Evolutionary conservation across 805 yeast genomes (phyloP), one percentile per base, ranked within the genome.

Genomic region (Wickerhamomyces mucosus): DNA sequence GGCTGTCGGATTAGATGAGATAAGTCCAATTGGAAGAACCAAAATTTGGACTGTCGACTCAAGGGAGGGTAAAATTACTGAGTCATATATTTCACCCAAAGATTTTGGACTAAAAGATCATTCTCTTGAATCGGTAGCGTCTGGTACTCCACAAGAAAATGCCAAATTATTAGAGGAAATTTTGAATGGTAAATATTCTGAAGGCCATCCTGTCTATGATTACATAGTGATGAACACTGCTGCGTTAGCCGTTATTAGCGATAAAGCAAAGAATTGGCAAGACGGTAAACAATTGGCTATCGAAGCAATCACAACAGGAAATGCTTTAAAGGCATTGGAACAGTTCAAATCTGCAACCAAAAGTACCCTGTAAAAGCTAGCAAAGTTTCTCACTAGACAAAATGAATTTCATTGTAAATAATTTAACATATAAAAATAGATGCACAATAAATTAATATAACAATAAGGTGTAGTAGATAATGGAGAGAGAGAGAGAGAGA

Each of bases 211-310:
- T 4, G 58, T 88, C 12, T 75, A 78, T 31, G 96, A 92, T 57
- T 92, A 88, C 58, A 92, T 92, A n/a, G 55, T 89, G 35, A 57
- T 92, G 68, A 92, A 92, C 55, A 68, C 94, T 15, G 88, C 88
- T 4, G 95, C 95, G 0, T 60, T 92, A 35, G 88, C 89, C 1
- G 83, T 80, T 19, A 73, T 86, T 16, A 67, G 79, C 10, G 95
- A 94, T 3, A 51, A 63, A 7, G 76, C 85, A 3, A 53, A 53
- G 16, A 58, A 68, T 43, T 92, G 94, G 92, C 69, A 64, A 35
- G 67, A 73, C 7, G 99, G 97, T 18, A 89, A 84, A 5, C 61
- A 58, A 33, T 47, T 75, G 15, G 97, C 97, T 1, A 69, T 75
- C 40, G 56, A 67, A 21, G 67, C 92, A 26, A 80, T 92, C 20